Conservation (phyloP, 1,284 basidiomycete genomes). For the Vanrija sp. region DNA sequence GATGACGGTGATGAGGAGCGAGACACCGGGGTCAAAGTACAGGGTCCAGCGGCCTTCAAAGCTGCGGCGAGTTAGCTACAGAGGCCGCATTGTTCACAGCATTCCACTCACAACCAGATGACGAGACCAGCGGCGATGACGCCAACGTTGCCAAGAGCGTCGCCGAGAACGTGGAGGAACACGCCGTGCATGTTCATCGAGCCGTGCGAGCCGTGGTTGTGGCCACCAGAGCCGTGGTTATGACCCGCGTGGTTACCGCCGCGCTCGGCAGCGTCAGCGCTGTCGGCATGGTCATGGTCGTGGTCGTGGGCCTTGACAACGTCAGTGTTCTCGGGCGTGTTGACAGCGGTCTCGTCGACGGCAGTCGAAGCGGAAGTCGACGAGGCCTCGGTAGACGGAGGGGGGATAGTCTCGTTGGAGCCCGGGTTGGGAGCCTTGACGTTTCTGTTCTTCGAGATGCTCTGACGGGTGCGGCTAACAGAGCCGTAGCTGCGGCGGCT, state of each 20-base stretch:
- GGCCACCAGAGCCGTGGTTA: constrained; percentile 16
- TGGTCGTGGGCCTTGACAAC: constrained; percentile 24
- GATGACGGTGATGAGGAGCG: constrained; percentile 90
- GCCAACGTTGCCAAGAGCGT: constrained; percentile 95
- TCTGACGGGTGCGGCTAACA: constrained; percentile 14
- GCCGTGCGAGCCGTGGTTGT: constrained; percentile 58
- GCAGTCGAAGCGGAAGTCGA: constrained; percentile 11
- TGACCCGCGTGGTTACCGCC: constrained; percentile 24
- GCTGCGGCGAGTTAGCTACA: constrained; percentile 13
- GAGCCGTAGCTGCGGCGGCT: constrained; percentile 16
- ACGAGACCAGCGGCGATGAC: constrained; percentile 92
- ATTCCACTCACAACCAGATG: constrained; percentile 65
- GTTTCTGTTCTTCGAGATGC: neutral
- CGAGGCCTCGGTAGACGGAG: constrained; percentile 9
- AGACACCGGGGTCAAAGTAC: constrained; percentile 92
- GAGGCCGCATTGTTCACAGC: neutral
- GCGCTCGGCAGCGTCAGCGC: constrained; percentile 23
- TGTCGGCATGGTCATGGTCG: constrained; percentile 20
- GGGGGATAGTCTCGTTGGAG: constrained; percentile 32
- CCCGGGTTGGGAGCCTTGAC: constrained; percentile 23
- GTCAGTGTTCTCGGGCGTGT: constrained; percentile 16
- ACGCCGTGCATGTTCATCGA: constrained; percentile 98
- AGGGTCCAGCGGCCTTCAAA: constrained; percentile 57
- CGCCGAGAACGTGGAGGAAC: constrained; percentile 90
- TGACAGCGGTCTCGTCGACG: constrained; percentile 10